Base-by-base conservation (phyloP, 2,329 filamentous ascomycete genomes). In the Verticillium alfalfae region DNA sequence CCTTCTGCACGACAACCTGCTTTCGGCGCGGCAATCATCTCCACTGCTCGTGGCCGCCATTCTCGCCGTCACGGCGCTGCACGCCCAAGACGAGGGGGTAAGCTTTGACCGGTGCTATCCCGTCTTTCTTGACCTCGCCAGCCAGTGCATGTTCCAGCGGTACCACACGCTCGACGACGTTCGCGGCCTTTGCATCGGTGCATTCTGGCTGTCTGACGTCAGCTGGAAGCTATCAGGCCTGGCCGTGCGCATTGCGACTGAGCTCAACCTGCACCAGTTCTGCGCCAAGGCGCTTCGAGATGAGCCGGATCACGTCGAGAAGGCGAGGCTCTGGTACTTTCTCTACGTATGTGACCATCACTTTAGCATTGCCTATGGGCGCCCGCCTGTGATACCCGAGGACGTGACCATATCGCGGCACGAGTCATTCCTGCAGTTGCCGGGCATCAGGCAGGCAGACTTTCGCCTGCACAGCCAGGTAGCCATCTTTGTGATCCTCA, bases 151-250 rank as follows among this genome's bases (percentile, higher is more conserved):
- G 70, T 82, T 88, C 64, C 81, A 83, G n/a, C 77, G 83, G 36
- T 81, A 84, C 34, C 81, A 86, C 61, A 82, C 79, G 38, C 72
- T 84, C 31, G 84, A 88, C 64, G 82, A 84, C 62, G 79, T 88
- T 38, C 81, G 85, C 8, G 86, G 79, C 2, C 78, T 88, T 15
- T 86, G 83, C 63, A 82, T 88, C 34, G 86, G 82, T 2, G 84
- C 85, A 1, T 88, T 88, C 67, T 88, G 84, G 84, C 75, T 88
- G 2, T 82, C 83, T 2, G 84, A 88, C n/a, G 73, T 86, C 4
- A 84, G 81, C 16, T 86, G 85, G 83, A 87, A 84, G 62, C 74
- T 88, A 1, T 84, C 82, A 0, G 84, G 85, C 1, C 81, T 84
- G 65, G 83, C 82, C 1, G 81, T 84, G 2, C 78, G 82, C 34